Evolutionary conservation across 768 basidiomycete species (phyloP).

Genomic region (Russula brevipes): DNA sequence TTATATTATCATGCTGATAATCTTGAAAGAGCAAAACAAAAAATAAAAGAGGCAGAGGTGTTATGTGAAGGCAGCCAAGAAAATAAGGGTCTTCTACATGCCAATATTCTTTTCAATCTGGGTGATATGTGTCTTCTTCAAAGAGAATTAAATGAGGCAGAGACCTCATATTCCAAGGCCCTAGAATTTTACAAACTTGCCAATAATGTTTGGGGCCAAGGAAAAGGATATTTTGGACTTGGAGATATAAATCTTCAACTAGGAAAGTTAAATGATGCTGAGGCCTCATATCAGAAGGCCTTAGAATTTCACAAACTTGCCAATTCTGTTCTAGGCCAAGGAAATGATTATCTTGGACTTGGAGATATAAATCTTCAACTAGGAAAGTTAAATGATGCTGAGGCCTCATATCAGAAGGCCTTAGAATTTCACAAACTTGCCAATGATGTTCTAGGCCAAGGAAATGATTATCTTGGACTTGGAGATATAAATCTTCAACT

Average conservation of each 20-base stretch:
- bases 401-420: too few relatives aligned
- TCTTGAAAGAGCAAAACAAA: background rate
- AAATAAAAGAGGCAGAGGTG: background rate
- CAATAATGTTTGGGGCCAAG: background rate
- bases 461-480: background rate
- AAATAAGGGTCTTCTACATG: background rate
- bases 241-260: too few relatives aligned
- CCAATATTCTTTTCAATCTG: background rate
- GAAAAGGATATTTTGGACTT: background rate
- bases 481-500: background rate
- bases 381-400: too few relatives aligned
- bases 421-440: too few relatives aligned
- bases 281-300: too few relatives aligned
- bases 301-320: too few relatives aligned
- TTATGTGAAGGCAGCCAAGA: background rate
- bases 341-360: too few relatives aligned
- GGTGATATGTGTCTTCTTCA: background rate
- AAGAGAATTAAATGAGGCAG: background rate
- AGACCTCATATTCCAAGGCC: background rate
- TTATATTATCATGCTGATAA: background rate
- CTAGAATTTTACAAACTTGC: background rate
- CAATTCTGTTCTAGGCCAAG: too few relatives aligned
- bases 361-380: too few relatives aligned
- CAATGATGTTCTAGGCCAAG: too few relatives aligned
- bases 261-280: too few relatives aligned